A percentile compares a stretch with the other conserved stretches of the same genome.
Evolutionary conservation across 306 rosid species (phyloP).

Genomic region (Cucumis melo): DNA sequence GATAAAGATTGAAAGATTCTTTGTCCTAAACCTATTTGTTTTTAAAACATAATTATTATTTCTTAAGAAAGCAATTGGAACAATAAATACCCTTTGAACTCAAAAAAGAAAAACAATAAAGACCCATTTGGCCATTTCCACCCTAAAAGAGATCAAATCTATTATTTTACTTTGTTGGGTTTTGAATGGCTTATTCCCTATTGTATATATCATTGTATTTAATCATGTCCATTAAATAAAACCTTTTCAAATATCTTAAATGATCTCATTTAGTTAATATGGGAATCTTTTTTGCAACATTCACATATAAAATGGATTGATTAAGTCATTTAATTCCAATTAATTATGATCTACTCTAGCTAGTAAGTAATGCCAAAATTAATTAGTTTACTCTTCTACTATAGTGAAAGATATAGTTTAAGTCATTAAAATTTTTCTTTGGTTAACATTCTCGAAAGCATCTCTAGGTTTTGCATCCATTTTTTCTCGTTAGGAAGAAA

Average conservation of each 20-base stretch:
- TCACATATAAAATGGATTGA: too few species aligned
- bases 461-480: too few species aligned
- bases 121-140: background rate
- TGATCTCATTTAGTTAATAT: background rate
- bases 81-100: background rate
- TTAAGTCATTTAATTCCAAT: too few species aligned
- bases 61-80: background rate
- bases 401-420: too few species aligned
- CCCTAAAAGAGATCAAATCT: background rate
- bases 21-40: background rate
- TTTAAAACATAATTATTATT: background rate
- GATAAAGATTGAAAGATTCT: too few species aligned
- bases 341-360: too few species aligned
- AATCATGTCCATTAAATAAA: background rate
- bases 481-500: too few species aligned
- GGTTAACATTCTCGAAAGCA: too few species aligned
- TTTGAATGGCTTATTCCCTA: background rate
- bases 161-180: background rate
- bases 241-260: background rate
- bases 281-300: background rate
- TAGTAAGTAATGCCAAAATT: too few species aligned
- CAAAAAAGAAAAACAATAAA: too few species aligned
- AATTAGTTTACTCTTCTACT: too few species aligned
- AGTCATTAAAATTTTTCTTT: too few species aligned
- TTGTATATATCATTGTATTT: background rate